phyloP scores from a whole-genome alignment of 2,329 filamentous ascomycete species.

The Davidsoniella neocaledoniae region DNA sequence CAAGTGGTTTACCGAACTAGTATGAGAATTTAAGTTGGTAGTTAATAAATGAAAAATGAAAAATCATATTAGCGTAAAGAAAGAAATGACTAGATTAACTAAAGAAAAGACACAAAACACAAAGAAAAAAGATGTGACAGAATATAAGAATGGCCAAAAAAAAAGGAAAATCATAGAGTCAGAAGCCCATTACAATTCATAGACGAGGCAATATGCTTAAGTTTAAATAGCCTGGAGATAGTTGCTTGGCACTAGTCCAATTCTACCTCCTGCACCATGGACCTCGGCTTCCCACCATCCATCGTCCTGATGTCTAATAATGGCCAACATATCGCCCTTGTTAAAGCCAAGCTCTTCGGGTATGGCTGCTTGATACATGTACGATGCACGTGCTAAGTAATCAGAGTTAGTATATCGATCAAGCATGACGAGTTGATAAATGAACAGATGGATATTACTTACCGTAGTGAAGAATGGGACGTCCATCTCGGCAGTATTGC shows the following conservation, averaged over 20 bases:
- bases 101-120: too few species aligned
- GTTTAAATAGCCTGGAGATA: slow-evolving; percentile 35
- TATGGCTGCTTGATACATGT: slow-evolving; percentile 86
- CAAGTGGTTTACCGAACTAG: too few species aligned
- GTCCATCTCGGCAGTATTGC: slow-evolving; percentile 71
- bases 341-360: slow-evolving; percentile 84
- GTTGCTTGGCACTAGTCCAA: slow-evolving; percentile 51
- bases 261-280: slow-evolving; percentile 44
- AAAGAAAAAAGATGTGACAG: not conserved
- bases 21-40: too few species aligned
- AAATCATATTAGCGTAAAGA: too few species aligned
- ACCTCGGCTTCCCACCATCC: slow-evolving; percentile 99
- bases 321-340: slow-evolving; percentile 81
- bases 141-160: not conserved
- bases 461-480: slow-evolving; percentile 87
- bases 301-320: slow-evolving; percentile 84
- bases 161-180: not conserved
- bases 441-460: slow-evolving; percentile 28
- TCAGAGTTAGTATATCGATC: slow-evolving; percentile 5
- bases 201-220: not conserved
- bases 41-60: too few species aligned
- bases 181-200: not conserved
- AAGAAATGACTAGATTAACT: too few species aligned
- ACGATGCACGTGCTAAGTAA: slow-evolving; percentile 66
- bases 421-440: not conserved